Base-by-base conservation (phyloP, 768 basidiomycete genomes). In the Mycena venus region DNA sequence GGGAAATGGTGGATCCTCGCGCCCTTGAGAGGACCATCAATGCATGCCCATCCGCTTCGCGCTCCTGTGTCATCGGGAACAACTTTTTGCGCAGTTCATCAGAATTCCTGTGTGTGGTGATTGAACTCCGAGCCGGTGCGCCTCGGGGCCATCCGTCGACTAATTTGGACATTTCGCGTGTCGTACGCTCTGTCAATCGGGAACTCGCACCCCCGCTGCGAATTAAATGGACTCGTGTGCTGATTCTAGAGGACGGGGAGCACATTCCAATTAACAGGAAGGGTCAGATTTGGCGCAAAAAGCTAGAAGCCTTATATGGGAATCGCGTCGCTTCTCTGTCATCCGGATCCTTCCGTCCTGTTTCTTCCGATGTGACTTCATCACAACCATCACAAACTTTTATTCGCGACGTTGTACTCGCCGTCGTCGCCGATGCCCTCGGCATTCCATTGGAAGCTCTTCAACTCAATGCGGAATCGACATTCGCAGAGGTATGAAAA, bases 1-100 rank as follows among this genome's bases (percentile, higher is more conserved):
- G 83, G 36, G 84, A 85, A 65, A 80, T 78, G 32, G 78, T 85
- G 32, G 84, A 85, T 77, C 84, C 83, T 11, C 82, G 83, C 17
- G 74, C 75, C 8, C 72, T 85, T 8, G 84, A 85, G 70, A 79
- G 75, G 11, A 75, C 78, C 4, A 68, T 85, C 21, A 72, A 82
- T 56, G 70, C 71, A 29, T 82, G 74, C 49, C 78, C 81, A 10
- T 75, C 74, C 1, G 77, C 83, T 38, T 63, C 67, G 3, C 79
- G 80, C 38, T 79, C 80, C 38, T 83, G 82, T 44, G 72, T 85
- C n/a, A 79, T 84, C 6, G 84, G 84, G 11, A 82, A 85, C 66
- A 83, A 82, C 14, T 85, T 85, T 67, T 74, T 85, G 1, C 73
- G 72, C 14, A 78, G 80, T 8, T 74, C 84, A 1, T 79, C 84